Percentiles rank a stretch among this genome's conserved stretches.
Conservation (phyloP, 345 rosid genomes). For the Melaleuca alternifolia region DNA sequence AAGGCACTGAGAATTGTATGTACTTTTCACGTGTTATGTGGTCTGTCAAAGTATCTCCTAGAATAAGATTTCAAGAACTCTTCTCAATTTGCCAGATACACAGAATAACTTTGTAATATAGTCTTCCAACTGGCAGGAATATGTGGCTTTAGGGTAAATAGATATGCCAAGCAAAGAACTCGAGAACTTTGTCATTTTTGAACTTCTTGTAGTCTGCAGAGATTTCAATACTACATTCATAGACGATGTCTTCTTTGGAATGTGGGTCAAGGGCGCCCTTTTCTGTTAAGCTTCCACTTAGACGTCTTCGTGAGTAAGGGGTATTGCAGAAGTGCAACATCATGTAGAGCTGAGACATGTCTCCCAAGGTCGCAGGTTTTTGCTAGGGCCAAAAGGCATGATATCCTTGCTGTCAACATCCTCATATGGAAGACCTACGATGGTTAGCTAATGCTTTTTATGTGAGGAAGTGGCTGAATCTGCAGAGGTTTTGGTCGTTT, state of each 20-base stretch:
- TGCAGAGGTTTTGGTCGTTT: background rate
- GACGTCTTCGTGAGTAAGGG: background rate
- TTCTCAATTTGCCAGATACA: background rate
- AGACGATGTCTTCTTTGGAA: background rate
- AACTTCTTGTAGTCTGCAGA: background rate
- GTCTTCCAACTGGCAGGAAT: background rate
- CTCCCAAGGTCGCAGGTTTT: background rate
- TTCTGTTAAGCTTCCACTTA: background rate
- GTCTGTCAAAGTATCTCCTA: background rate
- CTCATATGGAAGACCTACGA: background rate
- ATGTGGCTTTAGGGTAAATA: background rate
- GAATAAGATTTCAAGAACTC: background rate
- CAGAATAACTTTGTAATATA: background rate
- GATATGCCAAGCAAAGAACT: background rate
- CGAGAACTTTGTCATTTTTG: background rate
- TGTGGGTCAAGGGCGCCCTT: background rate
- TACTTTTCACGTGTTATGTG: background rate
- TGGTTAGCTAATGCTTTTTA: background rate
- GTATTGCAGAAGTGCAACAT: background rate
- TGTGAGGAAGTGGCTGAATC: background rate
- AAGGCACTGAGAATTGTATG: background rate
- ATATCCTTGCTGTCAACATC: background rate
- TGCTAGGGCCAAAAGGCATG: background rate
- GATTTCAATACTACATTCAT: background rate
- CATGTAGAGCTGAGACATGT: background rate